Evolutionary conservation across 768 basidiomycete genomes (phyloP).

Genomic region (Flagelloscypha sp.): DNA sequence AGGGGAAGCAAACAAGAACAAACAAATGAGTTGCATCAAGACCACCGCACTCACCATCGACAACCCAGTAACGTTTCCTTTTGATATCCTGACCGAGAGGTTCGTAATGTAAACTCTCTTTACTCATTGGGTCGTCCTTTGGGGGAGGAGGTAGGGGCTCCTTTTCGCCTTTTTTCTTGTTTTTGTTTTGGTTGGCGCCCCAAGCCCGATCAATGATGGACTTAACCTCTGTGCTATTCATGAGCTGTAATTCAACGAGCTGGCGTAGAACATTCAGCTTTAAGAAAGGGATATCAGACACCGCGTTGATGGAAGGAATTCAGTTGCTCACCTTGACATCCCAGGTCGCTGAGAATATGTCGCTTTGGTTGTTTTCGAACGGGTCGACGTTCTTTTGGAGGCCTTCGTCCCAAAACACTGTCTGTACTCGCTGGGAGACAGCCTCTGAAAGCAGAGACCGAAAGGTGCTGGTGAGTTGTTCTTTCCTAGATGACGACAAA

Average conservation of each 20-base stretch:
- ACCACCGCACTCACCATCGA: slow-evolving; percentile 74
- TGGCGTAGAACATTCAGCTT: slow-evolving; percentile 80
- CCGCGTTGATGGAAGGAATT: slow-evolving; percentile 13
- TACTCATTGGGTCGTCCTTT: slow-evolving; percentile 55
- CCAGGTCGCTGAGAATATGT: slow-evolving; percentile 78
- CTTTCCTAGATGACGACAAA: too few species aligned
- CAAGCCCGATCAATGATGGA: slow-evolving; percentile 73
- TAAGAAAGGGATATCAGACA: slow-evolving; percentile 9
- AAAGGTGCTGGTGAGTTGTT: slow-evolving; percentile 76
- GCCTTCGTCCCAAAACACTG: slow-evolving; percentile 75
- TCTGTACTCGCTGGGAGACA: too few species aligned
- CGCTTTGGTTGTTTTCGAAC: slow-evolving; percentile 54
- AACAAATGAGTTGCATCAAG: slow-evolving; percentile 23
- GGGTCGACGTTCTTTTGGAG: slow-evolving; percentile 64
- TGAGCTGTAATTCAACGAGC: slow-evolving; percentile 77
- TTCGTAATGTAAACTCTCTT: slow-evolving; percentile 52
- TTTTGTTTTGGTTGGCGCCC: slow-evolving; percentile 78
- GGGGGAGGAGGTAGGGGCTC: slow-evolving; percentile 45
- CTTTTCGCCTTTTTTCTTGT: slow-evolving; percentile 79
- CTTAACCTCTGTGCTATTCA: slow-evolving; percentile 62
- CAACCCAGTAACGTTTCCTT: slow-evolving; percentile 78
- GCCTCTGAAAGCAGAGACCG: slow-evolving; percentile 59
- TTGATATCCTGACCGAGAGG: slow-evolving; percentile 73
- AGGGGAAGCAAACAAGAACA: slow-evolving; percentile 34
- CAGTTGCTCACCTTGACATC: slow-evolving; percentile 60